Evolutionary conservation across 495 filamentous ascomycete species (phyloP).

Genomic region (Neurospora tetraspora): DNA sequence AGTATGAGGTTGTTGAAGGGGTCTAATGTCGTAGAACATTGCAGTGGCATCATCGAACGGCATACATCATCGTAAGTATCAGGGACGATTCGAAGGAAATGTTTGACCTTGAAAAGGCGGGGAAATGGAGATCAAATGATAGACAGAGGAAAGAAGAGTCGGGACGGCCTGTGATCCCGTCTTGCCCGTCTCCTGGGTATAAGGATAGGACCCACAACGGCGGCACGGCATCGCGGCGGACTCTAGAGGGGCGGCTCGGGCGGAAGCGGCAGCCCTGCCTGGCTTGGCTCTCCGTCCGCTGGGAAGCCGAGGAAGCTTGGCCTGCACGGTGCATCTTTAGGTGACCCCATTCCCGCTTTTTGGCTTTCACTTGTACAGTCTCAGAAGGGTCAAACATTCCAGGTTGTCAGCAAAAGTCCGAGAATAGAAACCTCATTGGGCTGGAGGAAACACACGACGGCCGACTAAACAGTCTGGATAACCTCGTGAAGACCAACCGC

Average conservation of each 20-base stretch:
- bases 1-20: neutral
- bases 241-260: neutral
- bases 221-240: neutral
- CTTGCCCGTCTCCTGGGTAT: neutral
- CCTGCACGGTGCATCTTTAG: neutral
- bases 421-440: neutral
- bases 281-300: neutral
- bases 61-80: neutral
- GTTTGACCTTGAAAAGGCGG: neutral
- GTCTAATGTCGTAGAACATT: neutral
- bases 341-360: neutral
- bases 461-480: neutral
- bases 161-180: neutral
- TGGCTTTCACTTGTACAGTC: neutral
- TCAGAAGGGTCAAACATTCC: neutral
- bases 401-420: neutral
- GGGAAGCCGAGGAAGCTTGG: neutral
- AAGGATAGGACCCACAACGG: neutral
- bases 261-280: neutral
- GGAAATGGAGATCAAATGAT: neutral
- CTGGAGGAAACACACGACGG: neutral
- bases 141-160: too few relatives aligned
- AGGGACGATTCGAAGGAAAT: neutral
- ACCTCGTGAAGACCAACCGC: neutral
- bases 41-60: neutral